Conservation (phyloP, 106 monocot species). For the Platanthera guangdongensis region DNA sequence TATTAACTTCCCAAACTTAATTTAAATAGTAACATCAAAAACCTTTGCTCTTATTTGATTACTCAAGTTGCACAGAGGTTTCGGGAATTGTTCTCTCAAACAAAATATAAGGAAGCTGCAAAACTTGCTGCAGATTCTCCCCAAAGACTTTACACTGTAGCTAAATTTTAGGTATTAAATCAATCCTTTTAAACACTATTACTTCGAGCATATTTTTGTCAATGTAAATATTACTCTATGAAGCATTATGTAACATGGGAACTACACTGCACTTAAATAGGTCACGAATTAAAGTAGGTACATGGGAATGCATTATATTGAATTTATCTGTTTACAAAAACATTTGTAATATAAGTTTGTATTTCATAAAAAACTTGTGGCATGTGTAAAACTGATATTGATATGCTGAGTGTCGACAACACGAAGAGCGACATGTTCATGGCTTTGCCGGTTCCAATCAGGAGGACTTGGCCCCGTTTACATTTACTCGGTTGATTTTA, state of each 20-base stretch:
- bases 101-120: constrained; percentile 97
- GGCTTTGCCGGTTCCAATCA: no score
- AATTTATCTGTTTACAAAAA: no score
- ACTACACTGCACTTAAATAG: no score
- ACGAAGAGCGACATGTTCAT: no score
- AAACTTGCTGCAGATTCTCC: constrained; percentile 99
- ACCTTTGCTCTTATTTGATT: constrained; percentile 3
- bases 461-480: no score
- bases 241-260: neutral
- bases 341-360: no score
- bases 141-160: constrained; percentile 85
- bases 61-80: constrained; percentile 91
- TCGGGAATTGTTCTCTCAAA: constrained; percentile 90
- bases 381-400: no score
- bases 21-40: neutral
- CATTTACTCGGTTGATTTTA: no score
- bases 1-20: neutral
- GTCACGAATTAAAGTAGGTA: no score
- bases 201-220: neutral
- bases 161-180: constrained; percentile 85
- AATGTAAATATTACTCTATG: neutral
- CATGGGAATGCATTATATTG: no score
- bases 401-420: no score
- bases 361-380: no score
- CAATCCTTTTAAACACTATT: neutral